Evolutionary conservation across 2,329 filamentous ascomycete genomes (phyloP), one percentile per base, ranked within the genome.

Genomic region (Diplodia sapinea): DNA sequence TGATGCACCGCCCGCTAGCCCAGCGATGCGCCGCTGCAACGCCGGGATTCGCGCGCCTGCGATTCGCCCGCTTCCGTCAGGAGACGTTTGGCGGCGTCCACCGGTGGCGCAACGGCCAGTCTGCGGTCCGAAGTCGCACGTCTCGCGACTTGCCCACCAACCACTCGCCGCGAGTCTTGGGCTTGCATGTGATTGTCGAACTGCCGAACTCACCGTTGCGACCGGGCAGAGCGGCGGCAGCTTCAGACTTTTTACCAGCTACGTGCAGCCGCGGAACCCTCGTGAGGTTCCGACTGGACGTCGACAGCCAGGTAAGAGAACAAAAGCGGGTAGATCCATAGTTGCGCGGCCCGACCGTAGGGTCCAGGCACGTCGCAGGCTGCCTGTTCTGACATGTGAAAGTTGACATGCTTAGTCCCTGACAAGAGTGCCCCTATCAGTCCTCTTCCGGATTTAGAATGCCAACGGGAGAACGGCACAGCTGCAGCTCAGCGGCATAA

Each of bases 81-180:
- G 57, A 62, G 57, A 62, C 57, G 40, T n/a, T 43, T 47, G 9
- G 15, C 55, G 36, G 15, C 40, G 11, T 29, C 38, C 56, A 13
- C 33, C 17, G 20, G 17, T 38, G 20, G 20, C 23, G 57, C 57
- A 49, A 43, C 57, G 43, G 43, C 43, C 57, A 62, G 13, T 23
- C 29, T 62, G 57, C 57, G 57, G 57, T 50, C 57, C 57, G 57
- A 36, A 29, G 57, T 36, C 57, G 57, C 57, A 62, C 57, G 57
- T 62, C 57, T 49, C 57, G 29, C 57, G 29, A 62, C 23, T 50
- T 62, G 57, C 57, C 57, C 57, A 33, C 57, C 26, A 50, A 38
- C 43, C 57, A 62, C 17, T 50, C 23, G 56, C n/a, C 56, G 40
- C 26, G 54, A 26, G 54, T 36, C 17, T 31, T 17, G 20, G 43